These are phyloP conservation scores for Saccharomycopsis vini DNA, from an alignment of 805 yeast genomes.

Conservation along the genomic window DNA sequence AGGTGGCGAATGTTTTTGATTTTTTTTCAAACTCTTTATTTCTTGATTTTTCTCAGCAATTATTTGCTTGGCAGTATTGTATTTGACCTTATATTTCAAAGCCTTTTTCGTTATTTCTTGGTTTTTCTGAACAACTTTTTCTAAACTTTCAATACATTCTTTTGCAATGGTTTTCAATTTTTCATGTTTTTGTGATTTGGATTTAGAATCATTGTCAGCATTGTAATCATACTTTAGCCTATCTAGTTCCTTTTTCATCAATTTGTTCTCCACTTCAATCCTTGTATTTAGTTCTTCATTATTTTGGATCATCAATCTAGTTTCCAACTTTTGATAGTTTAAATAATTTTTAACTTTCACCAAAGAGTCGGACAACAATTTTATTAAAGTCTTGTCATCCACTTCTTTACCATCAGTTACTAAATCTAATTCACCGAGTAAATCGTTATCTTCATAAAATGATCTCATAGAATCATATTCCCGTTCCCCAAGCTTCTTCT, in stretches of 20 bases:
- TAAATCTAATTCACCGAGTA: background rate
- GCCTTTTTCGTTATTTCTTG: slow-evolving; percentile 14
- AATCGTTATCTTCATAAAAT: background rate
- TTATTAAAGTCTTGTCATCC: slow-evolving; percentile 4
- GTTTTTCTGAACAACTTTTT: slow-evolving; percentile 6
- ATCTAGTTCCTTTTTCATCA: slow-evolving; percentile 37
- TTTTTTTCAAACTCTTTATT: slow-evolving; percentile 9
- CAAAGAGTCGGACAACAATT: slow-evolving; percentile 8
- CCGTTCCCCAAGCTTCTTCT: slow-evolving; percentile 1
- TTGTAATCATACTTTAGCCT: slow-evolving; percentile 5
- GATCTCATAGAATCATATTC: background rate
- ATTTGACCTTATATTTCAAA: slow-evolving; percentile 18
- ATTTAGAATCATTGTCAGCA: slow-evolving; percentile 1
- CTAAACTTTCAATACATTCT: slow-evolving; percentile 10
- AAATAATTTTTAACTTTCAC: slow-evolving; percentile 6
- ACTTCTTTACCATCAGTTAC: background rate
- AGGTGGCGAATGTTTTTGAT: slow-evolving; percentile 5
- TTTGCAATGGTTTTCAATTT: slow-evolving; percentile 9
- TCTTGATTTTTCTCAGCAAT: slow-evolving; percentile 11
- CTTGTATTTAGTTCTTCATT: slow-evolving; percentile 21
- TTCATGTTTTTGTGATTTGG: slow-evolving; percentile 8
- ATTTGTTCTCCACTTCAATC: slow-evolving; percentile 37
- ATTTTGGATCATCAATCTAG: slow-evolving; percentile 11
- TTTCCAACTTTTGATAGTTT: slow-evolving; percentile 14
- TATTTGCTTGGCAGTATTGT: slow-evolving; percentile 13